A percentile compares a stretch with the other conserved stretches of the same genome.
These are phyloP conservation scores for Basipetospora sp. DNA, from an alignment of 2,329 filamentous ascomycete genomes.

Conservation along the genomic window DNA sequence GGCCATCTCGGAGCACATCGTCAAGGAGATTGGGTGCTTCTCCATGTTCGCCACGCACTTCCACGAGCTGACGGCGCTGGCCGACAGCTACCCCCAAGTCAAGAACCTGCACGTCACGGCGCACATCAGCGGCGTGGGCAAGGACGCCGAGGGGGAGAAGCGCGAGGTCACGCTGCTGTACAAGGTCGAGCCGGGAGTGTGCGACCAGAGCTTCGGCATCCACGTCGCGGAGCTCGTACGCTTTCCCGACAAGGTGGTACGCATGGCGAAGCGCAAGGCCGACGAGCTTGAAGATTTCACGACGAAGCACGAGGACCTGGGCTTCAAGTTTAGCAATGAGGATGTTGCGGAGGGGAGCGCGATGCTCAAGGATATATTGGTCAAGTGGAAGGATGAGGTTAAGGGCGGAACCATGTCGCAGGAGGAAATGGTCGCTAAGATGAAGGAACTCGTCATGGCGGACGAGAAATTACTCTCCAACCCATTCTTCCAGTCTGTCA, in stretches of 20 bases:
- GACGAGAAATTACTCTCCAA: constrained; percentile 52
- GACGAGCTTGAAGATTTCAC: constrained; percentile 96
- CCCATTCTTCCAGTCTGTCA: constrained; percentile 56
- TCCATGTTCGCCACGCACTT: constrained; percentile 96
- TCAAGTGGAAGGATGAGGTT: constrained; percentile 72
- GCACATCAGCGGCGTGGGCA: constrained; percentile 53
- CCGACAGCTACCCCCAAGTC: constrained; percentile 74
- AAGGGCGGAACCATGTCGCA: constrained; percentile 45
- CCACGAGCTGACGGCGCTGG: constrained; percentile 86
- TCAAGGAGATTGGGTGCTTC: constrained; percentile 87
- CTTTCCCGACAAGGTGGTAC: constrained; percentile 92
- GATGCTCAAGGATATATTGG: constrained; percentile 67
- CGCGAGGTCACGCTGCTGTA: constrained; percentile 89
- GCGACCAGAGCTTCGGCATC: constrained; percentile 95
- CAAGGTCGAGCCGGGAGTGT: constrained; percentile 89
- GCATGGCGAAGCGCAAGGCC: constrained; percentile 98
- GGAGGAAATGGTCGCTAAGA: constrained; percentile 61
- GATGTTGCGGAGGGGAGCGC: constrained; percentile 82
- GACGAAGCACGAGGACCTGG: constrained; percentile 52
- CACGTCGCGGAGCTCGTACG: constrained; percentile 93
- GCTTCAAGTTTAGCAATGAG: constrained; percentile 55
- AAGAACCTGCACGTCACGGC: constrained; percentile 91
- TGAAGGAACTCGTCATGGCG: constrained; percentile 64
- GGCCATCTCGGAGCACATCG: constrained; percentile 96
- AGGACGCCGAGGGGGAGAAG: constrained; percentile 22